phyloP scores from a whole-genome alignment of 2,329 filamentous ascomycete genomes.

The Colletotrichum noveboracense region DNA sequence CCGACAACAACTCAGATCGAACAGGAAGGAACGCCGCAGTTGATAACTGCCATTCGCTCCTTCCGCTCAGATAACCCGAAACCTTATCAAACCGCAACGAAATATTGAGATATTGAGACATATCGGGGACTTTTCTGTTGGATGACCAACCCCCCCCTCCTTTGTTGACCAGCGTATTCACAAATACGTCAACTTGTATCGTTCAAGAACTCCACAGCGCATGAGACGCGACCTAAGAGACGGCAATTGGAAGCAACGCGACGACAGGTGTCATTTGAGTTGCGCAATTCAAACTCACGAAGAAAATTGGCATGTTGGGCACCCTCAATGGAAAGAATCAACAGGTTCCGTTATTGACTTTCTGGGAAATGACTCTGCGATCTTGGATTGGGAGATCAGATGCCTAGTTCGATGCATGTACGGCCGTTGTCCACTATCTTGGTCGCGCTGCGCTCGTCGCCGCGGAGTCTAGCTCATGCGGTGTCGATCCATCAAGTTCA shows the following conservation, averaged over 20 bases:
- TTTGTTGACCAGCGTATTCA: background rate
- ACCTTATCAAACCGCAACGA: background rate
- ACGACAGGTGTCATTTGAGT: background rate
- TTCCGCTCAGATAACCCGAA: background rate
- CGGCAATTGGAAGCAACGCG: background rate
- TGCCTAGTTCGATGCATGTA: rapidly evolving
- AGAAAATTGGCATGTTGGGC: rapidly evolving
- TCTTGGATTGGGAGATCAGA: background rate
- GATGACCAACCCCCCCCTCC: too few species aligned
- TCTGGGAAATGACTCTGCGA: background rate
- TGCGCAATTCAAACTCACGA: background rate
- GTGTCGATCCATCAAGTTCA: background rate
- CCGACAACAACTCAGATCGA: background rate
- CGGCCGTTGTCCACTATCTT: background rate
- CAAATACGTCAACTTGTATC: too few species aligned
- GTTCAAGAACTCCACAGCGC: too few species aligned
- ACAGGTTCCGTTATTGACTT: background rate
- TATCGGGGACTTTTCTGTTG: too few species aligned
- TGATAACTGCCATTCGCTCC: background rate
- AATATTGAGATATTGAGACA: too few species aligned
- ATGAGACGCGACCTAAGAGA: rapidly evolving
- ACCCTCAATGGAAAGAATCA: background rate
- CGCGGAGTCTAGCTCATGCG: background rate
- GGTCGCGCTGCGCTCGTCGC: background rate
- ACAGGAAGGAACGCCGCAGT: background rate